Evolutionary conservation across 768 basidiomycete species (phyloP), one percentile per base, ranked within the genome.

Genomic region (Phanerochaete sordida): DNA sequence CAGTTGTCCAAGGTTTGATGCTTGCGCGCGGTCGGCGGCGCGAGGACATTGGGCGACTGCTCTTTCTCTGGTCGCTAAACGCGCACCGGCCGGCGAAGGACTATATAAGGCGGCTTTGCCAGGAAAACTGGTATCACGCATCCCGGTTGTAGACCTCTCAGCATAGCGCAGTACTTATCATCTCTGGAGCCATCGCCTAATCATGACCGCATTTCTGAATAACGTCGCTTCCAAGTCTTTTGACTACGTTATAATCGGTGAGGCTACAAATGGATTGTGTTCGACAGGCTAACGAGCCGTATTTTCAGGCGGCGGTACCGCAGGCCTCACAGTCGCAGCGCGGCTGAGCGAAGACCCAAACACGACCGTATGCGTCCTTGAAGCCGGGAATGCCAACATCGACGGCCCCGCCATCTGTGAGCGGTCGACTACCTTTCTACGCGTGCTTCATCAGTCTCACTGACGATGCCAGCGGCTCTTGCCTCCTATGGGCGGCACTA

Each of bases 271-370:
- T 13, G 13, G 8, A 12, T 2, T 12, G 7, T 24, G 16, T 21
- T 12, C 28, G 4, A 2, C 2, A 47, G 33, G 6, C 33, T 35
- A 35, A 35, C 33, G 39, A 16, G 39, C 39, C 8, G 6, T 35
- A 13, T 13, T 6, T 7, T 35, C 30, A 60, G 54, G 54, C 26
- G 59, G 52, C n/a, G 52, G 46, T 27, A 45, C 54, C 12, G 46
- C 54, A 1, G 59, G 52, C 19, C 60, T 78, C 27, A 72, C 74
- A 9, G 64, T 79, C 30, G 78, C 77, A n/a, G 69, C 68, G 9
- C 67, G 79, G 19, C 67, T 80, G 31, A 62, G 69, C 13, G 73
- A 76, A 52, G 74, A 60, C 45, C 33, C 24, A 16, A 26, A 54
- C 45, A 28, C 19, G 8, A 24, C 59, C 2, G 59, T 56, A 15